Conservation (phyloP, 306 rosid species). For the Erythrophleum fordii region DNA sequence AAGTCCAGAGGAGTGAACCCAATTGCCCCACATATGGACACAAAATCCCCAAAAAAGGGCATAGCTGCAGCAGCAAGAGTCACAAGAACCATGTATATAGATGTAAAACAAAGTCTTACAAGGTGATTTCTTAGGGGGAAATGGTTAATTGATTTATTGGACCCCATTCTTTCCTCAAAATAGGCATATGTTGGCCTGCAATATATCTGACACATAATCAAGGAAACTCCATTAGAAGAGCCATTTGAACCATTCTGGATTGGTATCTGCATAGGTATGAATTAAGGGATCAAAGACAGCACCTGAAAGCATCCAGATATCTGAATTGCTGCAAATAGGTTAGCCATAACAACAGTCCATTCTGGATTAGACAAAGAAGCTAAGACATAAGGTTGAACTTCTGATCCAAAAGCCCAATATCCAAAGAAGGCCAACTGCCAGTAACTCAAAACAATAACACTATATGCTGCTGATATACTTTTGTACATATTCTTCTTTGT, state of each 20-base stretch:
- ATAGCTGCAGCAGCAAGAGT: conserved; percentile 73
- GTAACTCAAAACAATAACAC: conserved; percentile 61
- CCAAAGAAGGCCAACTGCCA: conserved; percentile 72
- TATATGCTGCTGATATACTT: conserved; percentile 73
- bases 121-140: conserved; percentile 40
- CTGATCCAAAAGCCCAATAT: conserved; percentile 82
- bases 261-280: neutral
- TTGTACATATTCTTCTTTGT: conserved; percentile 72
- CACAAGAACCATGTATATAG: conserved; percentile 55
- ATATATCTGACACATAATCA: conserved; percentile 56
- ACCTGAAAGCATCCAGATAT: conserved; percentile 87
- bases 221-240: conserved; percentile 28
- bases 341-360: conserved; percentile 82
- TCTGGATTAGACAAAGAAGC: conserved; percentile 62
- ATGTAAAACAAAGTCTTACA: conserved; percentile 49
- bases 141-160: conserved; percentile 35
- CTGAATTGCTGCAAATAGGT: conserved; percentile 75
- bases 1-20: conserved; percentile 82
- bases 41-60: conserved; percentile 81
- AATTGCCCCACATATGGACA: conserved; percentile 76
- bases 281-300: neutral
- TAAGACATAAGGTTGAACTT: conserved; percentile 71
- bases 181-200: conserved; percentile 84
- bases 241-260: neutral
- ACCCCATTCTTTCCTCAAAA: conserved; percentile 56